Evolutionary conservation across 2,329 filamentous ascomycete species (phyloP), one percentile per base, ranked within the genome.

Genomic region (Exophiala sideris): DNA sequence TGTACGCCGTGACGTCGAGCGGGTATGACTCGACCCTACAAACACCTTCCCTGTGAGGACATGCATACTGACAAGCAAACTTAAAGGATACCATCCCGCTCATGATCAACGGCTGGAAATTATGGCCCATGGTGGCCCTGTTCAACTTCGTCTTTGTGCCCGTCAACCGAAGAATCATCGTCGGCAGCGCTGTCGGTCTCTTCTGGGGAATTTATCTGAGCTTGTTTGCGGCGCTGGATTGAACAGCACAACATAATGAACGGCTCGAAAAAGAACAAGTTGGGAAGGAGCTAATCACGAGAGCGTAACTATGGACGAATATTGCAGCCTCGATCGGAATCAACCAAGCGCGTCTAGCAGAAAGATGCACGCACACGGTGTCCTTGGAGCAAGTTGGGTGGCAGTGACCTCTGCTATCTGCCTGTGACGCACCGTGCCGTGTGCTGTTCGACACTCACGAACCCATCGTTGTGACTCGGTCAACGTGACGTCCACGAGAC

Each of bases 41-140:
- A 41, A 33, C 12, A 9, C 3, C 8, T 20, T 9, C n/a, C 9
- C n/a, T 42, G 33, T 16, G 20, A 29, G 33, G 21, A 33, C 9
- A 44, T 34, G 39, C 18, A 40, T 35, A 39, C 38, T 58, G 29
- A 59, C 32, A 38, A 14, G 11, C 34, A 14, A 3, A 33, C 5
- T 32, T 12, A 39, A 44, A 72, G 69, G 69, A 73, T 46, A 68
- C 71, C 47, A 64, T 64, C 58, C 67, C 68, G 1, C 64, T 73
- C 38, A 66, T 71, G 61, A 59, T 65, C n/a, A 70, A 66, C 5
- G 68, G 70, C 2, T 66, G 72, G 59, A 72, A 72, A 50, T 53
- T 73, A 11, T 73, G 71, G 71, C 71, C 70, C 1, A 53, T 72
- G 47, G 70, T 73, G 8, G 71, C 71, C 14, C 49, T 72, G 14